Conservation (phyloP, 768 basidiomycete species). For the Bullera alba region DNA sequence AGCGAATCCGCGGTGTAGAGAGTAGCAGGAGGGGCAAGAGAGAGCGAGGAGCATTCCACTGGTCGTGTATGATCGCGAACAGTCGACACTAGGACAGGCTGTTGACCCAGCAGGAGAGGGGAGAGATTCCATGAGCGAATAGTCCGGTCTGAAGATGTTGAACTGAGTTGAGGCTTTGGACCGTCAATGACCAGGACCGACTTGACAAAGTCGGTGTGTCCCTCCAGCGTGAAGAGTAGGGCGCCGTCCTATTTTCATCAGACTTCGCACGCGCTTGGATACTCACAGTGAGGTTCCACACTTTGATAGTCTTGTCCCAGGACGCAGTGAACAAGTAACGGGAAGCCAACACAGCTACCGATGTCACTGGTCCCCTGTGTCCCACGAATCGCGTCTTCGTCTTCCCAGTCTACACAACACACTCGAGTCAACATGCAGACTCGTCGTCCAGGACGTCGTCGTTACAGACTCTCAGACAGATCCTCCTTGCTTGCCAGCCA, state of each 20-base stretch:
- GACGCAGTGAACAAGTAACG: slow-evolving; percentile 75
- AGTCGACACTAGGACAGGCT: slow-evolving; percentile 53
- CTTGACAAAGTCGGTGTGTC: slow-evolving; percentile 89
- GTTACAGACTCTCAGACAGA: slow-evolving; percentile 65
- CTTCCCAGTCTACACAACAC: slow-evolving; percentile 62
- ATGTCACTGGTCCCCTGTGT: slow-evolving; percentile 83
- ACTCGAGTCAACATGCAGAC: slow-evolving; percentile 1
- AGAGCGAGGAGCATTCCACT: slow-evolving; percentile 69
- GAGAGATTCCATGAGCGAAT: slow-evolving; percentile 73
- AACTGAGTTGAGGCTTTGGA: slow-evolving; percentile 59
- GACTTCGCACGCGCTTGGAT: neutral
- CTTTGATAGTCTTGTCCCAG: slow-evolving; percentile 91
- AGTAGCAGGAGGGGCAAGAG: slow-evolving; percentile 47
- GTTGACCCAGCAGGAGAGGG: neutral
- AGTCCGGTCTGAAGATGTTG: slow-evolving; percentile 83
- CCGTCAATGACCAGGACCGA: slow-evolving; percentile 59
- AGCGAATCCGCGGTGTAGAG: slow-evolving; percentile 87
- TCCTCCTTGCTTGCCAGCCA: slow-evolving; percentile 62
- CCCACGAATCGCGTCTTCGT: slow-evolving; percentile 69
- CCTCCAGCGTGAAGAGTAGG: slow-evolving; percentile 63
- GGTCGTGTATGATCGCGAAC: slow-evolving; percentile 82
- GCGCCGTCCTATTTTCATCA: slow-evolving; percentile 46
- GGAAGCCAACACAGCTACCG: slow-evolving; percentile 56
- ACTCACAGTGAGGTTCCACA: slow-evolving; percentile 74
- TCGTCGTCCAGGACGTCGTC: neutral